These are phyloP conservation scores for Amphicarpaea edgeworthii DNA, from an alignment of 306 rosid genomes.

Conservation along the genomic window DNA sequence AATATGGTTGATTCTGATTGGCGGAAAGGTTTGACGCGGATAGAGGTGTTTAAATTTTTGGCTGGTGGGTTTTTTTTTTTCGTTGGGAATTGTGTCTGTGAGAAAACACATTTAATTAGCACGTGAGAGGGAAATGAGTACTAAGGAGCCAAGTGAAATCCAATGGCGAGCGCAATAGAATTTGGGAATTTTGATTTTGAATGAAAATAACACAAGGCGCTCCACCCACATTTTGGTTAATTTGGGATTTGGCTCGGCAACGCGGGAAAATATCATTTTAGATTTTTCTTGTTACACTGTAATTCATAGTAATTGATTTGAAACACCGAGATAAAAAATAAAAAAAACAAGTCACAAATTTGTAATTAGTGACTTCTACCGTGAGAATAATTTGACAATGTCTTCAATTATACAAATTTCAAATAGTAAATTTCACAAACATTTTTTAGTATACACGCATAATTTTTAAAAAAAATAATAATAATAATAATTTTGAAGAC, in stretches of 20 bases:
- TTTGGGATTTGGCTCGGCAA: background rate
- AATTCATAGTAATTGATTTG: too few species aligned
- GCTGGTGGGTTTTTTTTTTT: background rate
- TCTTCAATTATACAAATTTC: too few species aligned
- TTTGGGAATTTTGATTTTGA: background rate
- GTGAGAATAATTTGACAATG: too few species aligned
- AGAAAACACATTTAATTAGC: slow-evolving; percentile 20
- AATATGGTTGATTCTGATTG: slow-evolving; percentile 37
- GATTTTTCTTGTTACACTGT: too few species aligned
- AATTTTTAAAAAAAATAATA: too few species aligned
- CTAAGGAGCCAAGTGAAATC: background rate
- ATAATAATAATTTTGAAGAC: too few species aligned
- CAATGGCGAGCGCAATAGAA: background rate
- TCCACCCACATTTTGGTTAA: background rate
- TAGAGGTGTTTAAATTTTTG: background rate
- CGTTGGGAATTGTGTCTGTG: slow-evolving; percentile 32
- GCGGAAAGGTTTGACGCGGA: slow-evolving; percentile 23
- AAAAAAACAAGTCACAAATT: too few species aligned
- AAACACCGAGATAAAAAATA: too few species aligned
- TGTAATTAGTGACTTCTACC: too few species aligned
- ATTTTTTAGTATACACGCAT: too few species aligned
- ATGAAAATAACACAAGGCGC: background rate
- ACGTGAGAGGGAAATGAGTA: background rate
- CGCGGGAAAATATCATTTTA: background rate
- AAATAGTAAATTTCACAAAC: too few species aligned